Base-by-base conservation (phyloP, 2,329 filamentous ascomycete genomes). In the Chrysoporthe puriensis region DNA sequence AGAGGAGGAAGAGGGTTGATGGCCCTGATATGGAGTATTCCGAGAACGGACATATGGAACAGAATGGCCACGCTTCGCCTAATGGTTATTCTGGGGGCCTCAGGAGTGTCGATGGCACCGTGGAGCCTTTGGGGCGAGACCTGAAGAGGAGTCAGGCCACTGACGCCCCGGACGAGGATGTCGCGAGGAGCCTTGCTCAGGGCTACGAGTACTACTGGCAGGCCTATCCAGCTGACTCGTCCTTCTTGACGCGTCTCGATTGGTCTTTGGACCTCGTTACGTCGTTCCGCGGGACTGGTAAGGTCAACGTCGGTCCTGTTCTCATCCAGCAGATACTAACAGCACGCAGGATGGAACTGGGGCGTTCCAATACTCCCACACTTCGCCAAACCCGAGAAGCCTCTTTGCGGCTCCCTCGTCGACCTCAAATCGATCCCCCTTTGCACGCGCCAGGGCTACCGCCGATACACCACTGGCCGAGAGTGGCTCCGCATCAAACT, bases 191-290 rank as follows among this genome's bases (percentile, higher is more conserved):
- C 59, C 70, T 75, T 2, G 71, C 74, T 0, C 73, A 78, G 21
- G 76, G 77, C 5, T 78, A 78, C 58, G 81, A 86, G 67, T 89
- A 88, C 66, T 83, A 85, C 72, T 90, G 88, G 88, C 83, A 90
- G 73, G 76, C 81, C 0, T 90, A 85, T 70, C 88, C 88, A 0
- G 79, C 80, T 4, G 74, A 83, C 3, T 83, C 76, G 1, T 75
- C 84, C 0, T 83, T 88, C 58, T 63, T 73, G 34, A 76, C 83
- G 52, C 82, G 88, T 13, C 74, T 90, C 8, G 78, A 78, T 70
- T 90, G 88, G 88, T 78, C 82, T 0, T 73, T 82, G 18, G 87
- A 89, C 71, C 79, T 90, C n/a, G 76, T 82, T 16, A 78, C 79
- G 42, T 84, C 84, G 63, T 85, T 88, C 71, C 82, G 88, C 48